Conservation (phyloP, 345 rosid genomes). For the Streptanthus diversifolius region DNA sequence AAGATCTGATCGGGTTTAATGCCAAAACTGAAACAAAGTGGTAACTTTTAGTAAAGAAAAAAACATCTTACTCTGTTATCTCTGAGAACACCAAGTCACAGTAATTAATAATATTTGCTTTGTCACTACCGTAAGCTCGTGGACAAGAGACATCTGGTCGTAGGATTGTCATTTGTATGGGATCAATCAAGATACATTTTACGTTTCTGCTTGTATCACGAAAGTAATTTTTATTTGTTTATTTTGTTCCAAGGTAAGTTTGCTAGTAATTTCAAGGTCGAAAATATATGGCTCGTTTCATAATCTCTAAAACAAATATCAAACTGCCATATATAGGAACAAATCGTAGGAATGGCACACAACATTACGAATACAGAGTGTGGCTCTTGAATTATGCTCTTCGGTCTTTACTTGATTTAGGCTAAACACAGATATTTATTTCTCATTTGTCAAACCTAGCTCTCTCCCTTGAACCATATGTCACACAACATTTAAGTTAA, state of each 20-base stretch:
- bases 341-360: not conserved
- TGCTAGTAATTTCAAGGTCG: not conserved
- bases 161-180: not conserved
- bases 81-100: not conserved
- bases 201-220: not conserved
- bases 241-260: not conserved
- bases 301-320: not conserved
- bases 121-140: slow-evolving; percentile 6
- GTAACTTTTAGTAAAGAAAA: not conserved
- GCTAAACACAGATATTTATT: too few relatives aligned
- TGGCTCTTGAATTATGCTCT: too few relatives aligned
- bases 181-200: not conserved
- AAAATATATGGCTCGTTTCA: not conserved
- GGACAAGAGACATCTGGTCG: not conserved
- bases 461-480: too few relatives aligned
- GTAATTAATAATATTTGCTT: not conserved
- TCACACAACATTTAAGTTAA: too few relatives aligned
- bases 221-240: not conserved
- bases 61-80: not conserved
- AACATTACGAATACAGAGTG: not conserved
- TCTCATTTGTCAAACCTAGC: too few relatives aligned
- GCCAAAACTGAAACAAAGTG: not conserved
- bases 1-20: not conserved
- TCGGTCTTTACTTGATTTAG: too few relatives aligned
- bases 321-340: not conserved